Evolutionary conservation across 305 asterid genomes (phyloP).

Genomic region (Ilex paraguariensis): DNA sequence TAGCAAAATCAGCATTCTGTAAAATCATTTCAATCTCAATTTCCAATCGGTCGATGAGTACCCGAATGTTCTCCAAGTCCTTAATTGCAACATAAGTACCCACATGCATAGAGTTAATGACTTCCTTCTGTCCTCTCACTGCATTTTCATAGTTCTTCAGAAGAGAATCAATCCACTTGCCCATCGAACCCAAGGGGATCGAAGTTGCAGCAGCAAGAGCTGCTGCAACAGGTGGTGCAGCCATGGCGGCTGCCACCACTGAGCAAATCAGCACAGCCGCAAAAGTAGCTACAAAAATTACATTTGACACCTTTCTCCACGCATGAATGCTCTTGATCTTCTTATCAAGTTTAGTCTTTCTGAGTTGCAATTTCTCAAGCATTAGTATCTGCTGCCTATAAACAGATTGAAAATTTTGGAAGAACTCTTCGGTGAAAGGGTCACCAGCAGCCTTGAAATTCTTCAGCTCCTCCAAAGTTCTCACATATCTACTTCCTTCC

Average conservation of each 20-base stretch:
- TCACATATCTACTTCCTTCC: constrained; percentile 41
- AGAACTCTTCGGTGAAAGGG: constrained; percentile 85
- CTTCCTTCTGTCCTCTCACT: constrained; percentile 83
- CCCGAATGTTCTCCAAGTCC: constrained; percentile 72
- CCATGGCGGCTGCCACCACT: constrained; percentile 94
- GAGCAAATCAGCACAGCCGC: constrained; percentile 88
- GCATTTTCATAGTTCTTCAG: constrained; percentile 77
- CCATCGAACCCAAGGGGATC: constrained; percentile 91
- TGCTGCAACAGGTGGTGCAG: constrained; percentile 87
- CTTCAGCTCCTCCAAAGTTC: constrained; percentile 61
- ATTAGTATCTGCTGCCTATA: constrained; percentile 61
- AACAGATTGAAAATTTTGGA: constrained; percentile 61
- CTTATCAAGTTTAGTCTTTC: constrained; percentile 74
- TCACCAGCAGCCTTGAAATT: constrained; percentile 63
- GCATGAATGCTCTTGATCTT: constrained; percentile 60
- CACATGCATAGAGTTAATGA: constrained; percentile 59
- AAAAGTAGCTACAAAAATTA: constrained; percentile 75
- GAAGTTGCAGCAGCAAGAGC: constrained; percentile 88
- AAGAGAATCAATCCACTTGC: constrained; percentile 90
- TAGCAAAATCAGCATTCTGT: constrained; percentile 45
- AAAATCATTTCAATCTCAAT: constrained; percentile 54
- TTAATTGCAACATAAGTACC: constrained; percentile 77
- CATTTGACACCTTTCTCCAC: constrained; percentile 80
- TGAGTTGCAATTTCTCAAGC: constrained; percentile 72
- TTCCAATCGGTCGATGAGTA: constrained; percentile 61